These are phyloP conservation scores for Fusarium citri DNA, from an alignment of 2,329 filamentous ascomycete species.

Conservation along the genomic window DNA sequence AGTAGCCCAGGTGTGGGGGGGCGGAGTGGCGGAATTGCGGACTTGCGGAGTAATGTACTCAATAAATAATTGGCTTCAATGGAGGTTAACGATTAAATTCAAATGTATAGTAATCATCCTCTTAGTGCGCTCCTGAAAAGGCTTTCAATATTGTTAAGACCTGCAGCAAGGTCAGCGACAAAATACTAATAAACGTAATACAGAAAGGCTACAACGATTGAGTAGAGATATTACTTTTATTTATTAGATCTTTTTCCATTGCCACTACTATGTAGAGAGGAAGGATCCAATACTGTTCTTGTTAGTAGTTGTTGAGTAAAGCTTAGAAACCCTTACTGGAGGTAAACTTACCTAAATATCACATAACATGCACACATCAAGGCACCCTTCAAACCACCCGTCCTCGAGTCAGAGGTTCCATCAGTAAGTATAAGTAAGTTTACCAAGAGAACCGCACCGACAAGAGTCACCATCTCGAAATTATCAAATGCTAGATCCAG, in stretches of 20 bases:
- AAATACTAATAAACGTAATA: background rate
- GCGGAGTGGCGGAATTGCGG: background rate
- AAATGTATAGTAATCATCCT: background rate
- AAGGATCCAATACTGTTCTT: background rate
- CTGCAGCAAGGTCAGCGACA: accelerated
- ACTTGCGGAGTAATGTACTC: background rate
- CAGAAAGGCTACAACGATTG: background rate
- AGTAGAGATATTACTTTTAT: background rate
- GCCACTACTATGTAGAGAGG: background rate
- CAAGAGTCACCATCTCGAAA: conserved; percentile 79
- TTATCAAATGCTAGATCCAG: conserved; percentile 78
- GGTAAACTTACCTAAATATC: conserved; percentile 56
- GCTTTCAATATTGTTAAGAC: background rate
- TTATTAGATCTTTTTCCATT: accelerated
- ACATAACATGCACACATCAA: conserved; percentile 65
- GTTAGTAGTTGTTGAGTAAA: background rate
- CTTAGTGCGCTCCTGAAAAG: too few species aligned
- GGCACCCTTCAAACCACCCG: conserved; percentile 64
- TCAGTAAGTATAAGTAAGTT: conserved; percentile 80
- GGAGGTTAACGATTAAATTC: too few species aligned
- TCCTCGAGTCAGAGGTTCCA: conserved; percentile 71
- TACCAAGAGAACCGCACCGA: conserved; percentile 76
- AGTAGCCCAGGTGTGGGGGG: background rate
- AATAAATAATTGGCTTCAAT: too few species aligned
- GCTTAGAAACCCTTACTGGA: accelerated